phyloP scores from a whole-genome alignment of 148 eudicot genomes.

The Cornus controversa region DNA sequence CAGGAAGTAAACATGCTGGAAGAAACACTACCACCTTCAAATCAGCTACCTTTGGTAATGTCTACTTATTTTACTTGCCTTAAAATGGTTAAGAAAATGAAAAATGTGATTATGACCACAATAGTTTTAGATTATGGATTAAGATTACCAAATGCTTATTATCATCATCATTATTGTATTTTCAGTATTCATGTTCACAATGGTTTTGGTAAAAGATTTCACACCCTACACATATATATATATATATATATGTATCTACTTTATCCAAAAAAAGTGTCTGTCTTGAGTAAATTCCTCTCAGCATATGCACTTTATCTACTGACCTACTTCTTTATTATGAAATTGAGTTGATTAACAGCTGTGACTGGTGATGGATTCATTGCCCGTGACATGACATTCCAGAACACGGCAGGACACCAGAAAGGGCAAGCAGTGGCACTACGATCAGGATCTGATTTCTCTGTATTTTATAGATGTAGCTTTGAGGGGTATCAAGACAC shows the following conservation, averaged over 20 bases:
- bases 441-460: slow-evolving; percentile 25
- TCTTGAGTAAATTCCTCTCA: too few relatives aligned
- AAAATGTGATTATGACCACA: too few relatives aligned
- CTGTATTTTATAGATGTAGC: slow-evolving; percentile 19
- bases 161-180: too few relatives aligned
- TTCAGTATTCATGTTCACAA: too few relatives aligned
- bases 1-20: slow-evolving; percentile 8
- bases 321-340: not conserved
- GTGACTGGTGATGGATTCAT: slow-evolving; percentile 22
- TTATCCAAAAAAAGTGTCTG: too few relatives aligned
- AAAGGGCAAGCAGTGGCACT: slow-evolving; percentile 24
- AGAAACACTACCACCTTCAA: slow-evolving; percentile 8
- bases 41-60: slow-evolving; percentile 23
- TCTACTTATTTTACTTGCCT: not conserved
- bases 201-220: too few relatives aligned
- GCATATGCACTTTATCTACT: not conserved
- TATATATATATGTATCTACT: too few relatives aligned
- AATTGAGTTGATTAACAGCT: not conserved
- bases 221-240: too few relatives aligned
- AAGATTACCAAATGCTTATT: too few relatives aligned
- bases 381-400: slow-evolving; percentile 26
- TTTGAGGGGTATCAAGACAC: slow-evolving; percentile 31
- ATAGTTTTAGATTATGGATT: too few relatives aligned
- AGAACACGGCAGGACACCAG: slow-evolving; percentile 22
- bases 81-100: too few relatives aligned